Evolutionary conservation across 2,329 filamentous ascomycete species (phyloP).

Genomic region (Celoporthe dispersa): DNA sequence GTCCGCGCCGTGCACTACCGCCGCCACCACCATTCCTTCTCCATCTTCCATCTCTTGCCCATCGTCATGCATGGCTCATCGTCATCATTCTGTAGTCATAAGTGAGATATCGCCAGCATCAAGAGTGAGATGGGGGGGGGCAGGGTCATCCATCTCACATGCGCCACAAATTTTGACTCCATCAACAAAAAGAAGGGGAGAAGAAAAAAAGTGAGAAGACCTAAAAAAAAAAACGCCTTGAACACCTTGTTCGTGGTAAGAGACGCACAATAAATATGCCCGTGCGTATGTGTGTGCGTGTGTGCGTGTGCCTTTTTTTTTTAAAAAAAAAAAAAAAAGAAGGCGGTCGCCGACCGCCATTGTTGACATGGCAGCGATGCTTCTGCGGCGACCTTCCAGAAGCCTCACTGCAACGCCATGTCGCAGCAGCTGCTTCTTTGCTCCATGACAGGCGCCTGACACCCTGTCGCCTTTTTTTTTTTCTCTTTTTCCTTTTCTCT

Average conservation of each 20-base stretch:
- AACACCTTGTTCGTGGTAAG: no score
- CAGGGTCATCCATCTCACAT: background rate
- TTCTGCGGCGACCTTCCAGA: conserved; percentile 16
- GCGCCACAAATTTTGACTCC: background rate
- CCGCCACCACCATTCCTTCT: background rate
- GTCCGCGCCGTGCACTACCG: background rate
- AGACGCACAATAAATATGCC: no score
- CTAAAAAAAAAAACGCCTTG: background rate
- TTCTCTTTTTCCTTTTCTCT: no score
- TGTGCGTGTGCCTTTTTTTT: no score
- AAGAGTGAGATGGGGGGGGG: background rate
- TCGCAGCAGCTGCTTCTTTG: background rate
- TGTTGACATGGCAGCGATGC: background rate
- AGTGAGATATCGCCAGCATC: conserved; percentile 4
- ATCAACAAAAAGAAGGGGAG: no score
- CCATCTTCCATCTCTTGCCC: background rate
- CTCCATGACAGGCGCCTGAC: background rate
- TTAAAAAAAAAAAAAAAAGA: background rate
- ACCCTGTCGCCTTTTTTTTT: background rate
- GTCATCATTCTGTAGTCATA: background rate
- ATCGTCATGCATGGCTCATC: background rate
- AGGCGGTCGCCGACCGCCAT: background rate
- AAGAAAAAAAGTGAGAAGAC: no score
- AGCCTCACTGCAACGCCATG: conserved; percentile 5
- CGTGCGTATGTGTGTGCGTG: no score